phyloP scores from a whole-genome alignment of 305 asterid species.

The Fraxinus sp. region DNA sequence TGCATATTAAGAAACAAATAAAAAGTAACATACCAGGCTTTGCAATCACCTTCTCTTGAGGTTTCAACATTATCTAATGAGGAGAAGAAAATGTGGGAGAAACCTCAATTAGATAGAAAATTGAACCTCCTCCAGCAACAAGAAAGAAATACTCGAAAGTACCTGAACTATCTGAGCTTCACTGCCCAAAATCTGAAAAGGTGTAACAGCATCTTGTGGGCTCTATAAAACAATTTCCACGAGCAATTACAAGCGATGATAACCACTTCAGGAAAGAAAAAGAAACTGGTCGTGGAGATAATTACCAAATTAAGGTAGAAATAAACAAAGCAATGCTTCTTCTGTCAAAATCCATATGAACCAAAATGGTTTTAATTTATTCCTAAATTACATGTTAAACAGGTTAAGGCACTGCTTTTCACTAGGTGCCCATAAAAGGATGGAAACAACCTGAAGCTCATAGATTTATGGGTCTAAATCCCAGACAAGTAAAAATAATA shows the following conservation, averaged over 20 bases:
- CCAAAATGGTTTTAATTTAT: not conserved
- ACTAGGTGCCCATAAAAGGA: not conserved
- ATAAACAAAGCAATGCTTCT: not conserved
- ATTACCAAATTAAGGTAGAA: conserved; percentile 3
- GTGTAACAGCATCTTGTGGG: conserved; percentile 91
- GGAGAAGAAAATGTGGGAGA: conserved; percentile 19
- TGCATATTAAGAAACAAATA: conserved; percentile 10
- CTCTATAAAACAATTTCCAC: conserved; percentile 51
- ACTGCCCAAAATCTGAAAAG: conserved; percentile 96
- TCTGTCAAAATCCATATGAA: not conserved
- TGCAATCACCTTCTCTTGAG: conserved; percentile 79
- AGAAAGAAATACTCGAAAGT: conserved; percentile 10
- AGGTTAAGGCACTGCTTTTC: not conserved
- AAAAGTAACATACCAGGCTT: conserved; percentile 68
- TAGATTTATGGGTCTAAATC: not conserved
- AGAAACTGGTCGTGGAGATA: not conserved
- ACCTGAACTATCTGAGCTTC: conserved; percentile 99
- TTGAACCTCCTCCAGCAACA: conserved; percentile 10
- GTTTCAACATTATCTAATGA: conserved; percentile 88
- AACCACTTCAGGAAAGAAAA: conserved; percentile 17
- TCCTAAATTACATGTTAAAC: not conserved
- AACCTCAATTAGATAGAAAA: conserved; percentile 22
- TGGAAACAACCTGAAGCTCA: not conserved
- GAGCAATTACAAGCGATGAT: conserved; percentile 11
- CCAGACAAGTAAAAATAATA: not conserved